Evolutionary conservation across 1,284 basidiomycete genomes (phyloP).

Genomic region (Marasmius oreades): DNA sequence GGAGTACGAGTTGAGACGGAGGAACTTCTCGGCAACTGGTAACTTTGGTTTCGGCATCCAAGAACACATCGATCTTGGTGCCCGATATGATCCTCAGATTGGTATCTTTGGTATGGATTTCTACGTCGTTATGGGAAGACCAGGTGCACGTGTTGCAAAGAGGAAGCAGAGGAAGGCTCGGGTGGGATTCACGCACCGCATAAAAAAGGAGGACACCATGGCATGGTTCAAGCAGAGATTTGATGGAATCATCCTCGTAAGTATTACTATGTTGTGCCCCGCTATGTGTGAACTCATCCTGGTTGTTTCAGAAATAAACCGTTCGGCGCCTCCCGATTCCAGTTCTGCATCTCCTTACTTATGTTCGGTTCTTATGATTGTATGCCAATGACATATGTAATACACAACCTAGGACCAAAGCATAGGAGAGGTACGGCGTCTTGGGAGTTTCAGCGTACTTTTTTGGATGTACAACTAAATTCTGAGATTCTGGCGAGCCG

Average conservation of each 20-base stretch:
- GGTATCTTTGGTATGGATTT: slow-evolving; percentile 99
- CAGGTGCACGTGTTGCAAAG: slow-evolving; percentile 89
- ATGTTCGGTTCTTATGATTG: background rate
- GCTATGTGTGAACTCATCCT: too few relatives aligned
- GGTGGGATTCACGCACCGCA: slow-evolving; percentile 85
- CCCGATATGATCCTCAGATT: slow-evolving; percentile 95
- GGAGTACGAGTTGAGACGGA: slow-evolving; percentile 94
- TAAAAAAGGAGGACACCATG: slow-evolving; percentile 92
- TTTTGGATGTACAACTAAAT: too few relatives aligned
- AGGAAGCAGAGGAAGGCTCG: slow-evolving; percentile 89
- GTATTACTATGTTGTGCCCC: slow-evolving; percentile 33
- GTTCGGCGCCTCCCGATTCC: background rate
- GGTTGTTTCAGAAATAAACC: background rate
- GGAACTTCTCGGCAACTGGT: slow-evolving; percentile 97
- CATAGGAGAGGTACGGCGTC: too few relatives aligned
- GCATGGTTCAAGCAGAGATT: slow-evolving; percentile 99
- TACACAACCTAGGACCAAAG: background rate
- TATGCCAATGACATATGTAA: background rate
- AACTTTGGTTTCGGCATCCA: slow-evolving; percentile 99
- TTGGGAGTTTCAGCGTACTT: too few relatives aligned
- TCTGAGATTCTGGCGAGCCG: too few relatives aligned
- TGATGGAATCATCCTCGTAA: slow-evolving; percentile 91
- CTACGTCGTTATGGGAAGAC: slow-evolving; percentile 96
- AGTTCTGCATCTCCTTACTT: background rate
- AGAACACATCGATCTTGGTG: slow-evolving; percentile 99